A percentile compares a stretch with the other conserved stretches of the same genome.
These are phyloP conservation scores for Sporothrix brasiliensis DNA, from an alignment of 2,329 filamentous ascomycete genomes.

Conservation along the genomic window DNA sequence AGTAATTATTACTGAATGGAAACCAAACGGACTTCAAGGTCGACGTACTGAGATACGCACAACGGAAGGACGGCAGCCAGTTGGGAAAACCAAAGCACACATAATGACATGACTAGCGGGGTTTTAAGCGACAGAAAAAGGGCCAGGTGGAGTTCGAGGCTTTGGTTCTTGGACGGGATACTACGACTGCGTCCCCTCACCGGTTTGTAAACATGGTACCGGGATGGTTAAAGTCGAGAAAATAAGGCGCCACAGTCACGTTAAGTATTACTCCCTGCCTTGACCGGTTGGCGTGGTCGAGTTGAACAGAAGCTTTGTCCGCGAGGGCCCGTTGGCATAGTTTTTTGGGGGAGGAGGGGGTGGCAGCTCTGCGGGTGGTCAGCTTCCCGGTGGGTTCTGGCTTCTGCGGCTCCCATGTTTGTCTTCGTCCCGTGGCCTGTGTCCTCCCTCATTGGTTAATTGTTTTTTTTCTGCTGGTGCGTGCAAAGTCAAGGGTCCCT, in stretches of 20 bases:
- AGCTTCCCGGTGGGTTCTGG: neutral
- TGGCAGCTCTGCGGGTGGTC: neutral
- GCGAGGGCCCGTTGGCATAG: conserved; percentile 3
- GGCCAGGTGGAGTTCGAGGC: conserved; percentile 2
- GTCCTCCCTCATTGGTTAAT: neutral
- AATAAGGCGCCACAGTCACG: neutral
- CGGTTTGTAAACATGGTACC: conserved; percentile 27
- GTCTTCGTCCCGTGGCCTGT: neutral
- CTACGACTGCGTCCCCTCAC: conserved; percentile 27
- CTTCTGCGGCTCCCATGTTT: neutral
- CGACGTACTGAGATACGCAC: too few relatives aligned
- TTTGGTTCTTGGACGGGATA: neutral
- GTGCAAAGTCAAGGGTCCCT: too few relatives aligned
- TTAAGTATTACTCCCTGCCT: neutral
- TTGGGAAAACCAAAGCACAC: conserved; percentile 1
- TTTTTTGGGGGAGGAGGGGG: neutral
- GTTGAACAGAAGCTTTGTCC: neutral
- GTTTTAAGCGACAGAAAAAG: neutral
- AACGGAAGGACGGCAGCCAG: neutral
- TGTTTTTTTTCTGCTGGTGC: neutral
- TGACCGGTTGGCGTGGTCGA: conserved; percentile 9
- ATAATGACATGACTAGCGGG: neutral
- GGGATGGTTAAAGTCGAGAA: neutral
- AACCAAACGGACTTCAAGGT: neutral
- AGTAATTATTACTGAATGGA: neutral